A percentile compares a stretch with the other conserved stretches of the same genome.
phyloP scores from a whole-genome alignment of 2,329 filamentous ascomycete species.

The Alternaria dauci region DNA sequence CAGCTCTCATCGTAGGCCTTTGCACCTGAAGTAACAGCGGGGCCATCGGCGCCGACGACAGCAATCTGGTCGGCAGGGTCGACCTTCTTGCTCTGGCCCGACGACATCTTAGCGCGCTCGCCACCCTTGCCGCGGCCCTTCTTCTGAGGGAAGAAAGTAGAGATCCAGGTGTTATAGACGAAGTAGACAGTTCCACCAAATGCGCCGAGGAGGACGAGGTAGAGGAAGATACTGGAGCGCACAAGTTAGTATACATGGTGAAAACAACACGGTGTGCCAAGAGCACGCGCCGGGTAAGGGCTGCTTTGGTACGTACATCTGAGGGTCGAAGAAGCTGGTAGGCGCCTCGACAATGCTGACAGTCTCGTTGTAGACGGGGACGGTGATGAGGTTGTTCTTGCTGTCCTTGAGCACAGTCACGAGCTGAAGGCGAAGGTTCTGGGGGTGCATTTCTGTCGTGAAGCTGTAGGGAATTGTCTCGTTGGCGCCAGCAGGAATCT shows the following conservation, averaged over 20 bases:
- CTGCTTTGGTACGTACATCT: slow-evolving; percentile 73
- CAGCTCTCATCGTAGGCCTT: slow-evolving; percentile 90
- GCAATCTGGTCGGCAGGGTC: slow-evolving; percentile 66
- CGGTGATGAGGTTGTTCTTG: slow-evolving; percentile 75
- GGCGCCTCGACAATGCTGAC: slow-evolving; percentile 90
- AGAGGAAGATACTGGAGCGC: slow-evolving; percentile 85
- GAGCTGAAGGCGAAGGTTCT: slow-evolving; percentile 82
- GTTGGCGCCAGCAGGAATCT: slow-evolving; percentile 78
- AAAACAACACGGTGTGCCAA: neutral
- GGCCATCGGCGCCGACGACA: slow-evolving; percentile 74
- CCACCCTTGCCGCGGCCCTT: slow-evolving; percentile 66
- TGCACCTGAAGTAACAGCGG: slow-evolving; percentile 72
- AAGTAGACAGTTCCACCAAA: slow-evolving; percentile 89
- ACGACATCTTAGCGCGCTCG: slow-evolving; percentile 70
- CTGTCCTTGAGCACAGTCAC: slow-evolving; percentile 74
- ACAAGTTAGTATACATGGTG: slow-evolving; percentile 21
- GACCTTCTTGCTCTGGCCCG: slow-evolving; percentile 72
- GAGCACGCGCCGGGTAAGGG: neutral
- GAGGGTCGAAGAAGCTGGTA: slow-evolving; percentile 90
- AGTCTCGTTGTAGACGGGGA: slow-evolving; percentile 81
- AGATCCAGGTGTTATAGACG: slow-evolving; percentile 98
- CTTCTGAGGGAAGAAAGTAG: slow-evolving; percentile 91
- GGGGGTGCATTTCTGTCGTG: slow-evolving; percentile 88
- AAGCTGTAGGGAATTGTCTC: slow-evolving; percentile 84
- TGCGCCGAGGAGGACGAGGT: slow-evolving; percentile 82